Evolutionary conservation across 1,139 yeast genomes (phyloP).

Genomic region (Waltiozyma sp.): DNA sequence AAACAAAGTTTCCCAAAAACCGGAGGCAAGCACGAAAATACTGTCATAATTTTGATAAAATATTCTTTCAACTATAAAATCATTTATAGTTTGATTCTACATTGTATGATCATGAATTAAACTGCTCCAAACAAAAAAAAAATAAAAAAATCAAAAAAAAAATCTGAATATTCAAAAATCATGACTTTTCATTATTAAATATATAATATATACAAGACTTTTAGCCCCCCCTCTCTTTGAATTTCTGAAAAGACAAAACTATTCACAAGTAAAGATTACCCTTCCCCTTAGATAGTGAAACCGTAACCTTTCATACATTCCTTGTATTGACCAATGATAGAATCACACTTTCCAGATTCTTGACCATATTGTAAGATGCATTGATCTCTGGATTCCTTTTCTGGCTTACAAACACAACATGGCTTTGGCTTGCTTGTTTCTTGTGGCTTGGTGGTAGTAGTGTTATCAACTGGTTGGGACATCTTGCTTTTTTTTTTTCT

Average conservation of each 20-base stretch:
- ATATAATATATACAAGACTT: not conserved
- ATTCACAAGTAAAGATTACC: not conserved
- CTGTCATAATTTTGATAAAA: too few relatives aligned
- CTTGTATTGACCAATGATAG: constrained; percentile 61
- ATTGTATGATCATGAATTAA: too few relatives aligned
- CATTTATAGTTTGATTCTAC: too few relatives aligned
- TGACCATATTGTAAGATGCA: constrained; percentile 77
- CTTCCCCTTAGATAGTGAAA: constrained; percentile 41
- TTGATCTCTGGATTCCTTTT: constrained; percentile 76
- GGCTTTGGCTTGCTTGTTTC: constrained; percentile 61
- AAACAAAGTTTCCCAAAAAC: too few relatives aligned
- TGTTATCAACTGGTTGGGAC: constrained; percentile 7
- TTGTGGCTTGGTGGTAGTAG: constrained; percentile 1
- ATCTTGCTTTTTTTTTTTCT: not conserved
- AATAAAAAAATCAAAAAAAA: too few relatives aligned
- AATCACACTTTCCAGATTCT: constrained; percentile 75
- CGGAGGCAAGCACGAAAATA: too few relatives aligned
- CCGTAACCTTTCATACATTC: constrained; percentile 89
- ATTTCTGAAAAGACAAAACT: not conserved
- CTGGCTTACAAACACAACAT: constrained; percentile 89
- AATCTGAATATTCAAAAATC: too few relatives aligned
- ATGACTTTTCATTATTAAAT: too few relatives aligned
- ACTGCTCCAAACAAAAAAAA: too few relatives aligned
- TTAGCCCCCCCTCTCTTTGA: not conserved
- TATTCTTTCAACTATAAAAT: too few relatives aligned